Conservation (phyloP, 2,329 filamentous ascomycete genomes). For the Botrytis squamosa region DNA sequence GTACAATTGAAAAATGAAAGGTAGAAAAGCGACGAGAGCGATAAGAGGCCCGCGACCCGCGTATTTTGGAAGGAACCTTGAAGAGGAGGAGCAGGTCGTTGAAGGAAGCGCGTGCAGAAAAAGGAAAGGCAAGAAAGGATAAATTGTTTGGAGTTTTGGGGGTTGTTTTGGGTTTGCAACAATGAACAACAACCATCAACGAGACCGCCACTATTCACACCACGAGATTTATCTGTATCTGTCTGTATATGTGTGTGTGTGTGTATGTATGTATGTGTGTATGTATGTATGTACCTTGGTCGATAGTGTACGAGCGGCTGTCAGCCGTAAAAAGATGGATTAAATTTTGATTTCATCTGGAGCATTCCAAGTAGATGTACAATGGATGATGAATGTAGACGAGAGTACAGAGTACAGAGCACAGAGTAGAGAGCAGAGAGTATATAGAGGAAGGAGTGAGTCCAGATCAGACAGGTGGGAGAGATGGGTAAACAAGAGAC, state of each 20-base stretch:
- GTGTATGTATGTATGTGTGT: neutral
- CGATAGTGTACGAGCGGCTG: neutral
- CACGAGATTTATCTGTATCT: neutral
- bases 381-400: neutral
- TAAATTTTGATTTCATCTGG: neutral
- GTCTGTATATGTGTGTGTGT: neutral
- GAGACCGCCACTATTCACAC: slow-evolving; percentile 4
- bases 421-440: too few species aligned
- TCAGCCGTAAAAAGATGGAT: neutral
- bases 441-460: neutral
- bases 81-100: neutral
- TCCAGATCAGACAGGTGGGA: neutral
- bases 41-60: slow-evolving; percentile 12
- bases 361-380: neutral
- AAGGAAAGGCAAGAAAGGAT: neutral
- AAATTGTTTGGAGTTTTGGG: neutral
- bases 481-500: neutral
- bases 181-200: neutral
- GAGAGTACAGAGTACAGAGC: neutral
- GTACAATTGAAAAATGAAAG: slow-evolving; percentile 5
- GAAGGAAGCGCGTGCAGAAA: slow-evolving; percentile 16
- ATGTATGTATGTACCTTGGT: neutral
- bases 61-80: slow-evolving; percentile 13
- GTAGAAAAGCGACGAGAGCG: slow-evolving; percentile 1
- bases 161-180: slow-evolving; percentile 2